Evolutionary conservation across 768 basidiomycete species (phyloP).

Genomic region (Lactarius sanguifluus): DNA sequence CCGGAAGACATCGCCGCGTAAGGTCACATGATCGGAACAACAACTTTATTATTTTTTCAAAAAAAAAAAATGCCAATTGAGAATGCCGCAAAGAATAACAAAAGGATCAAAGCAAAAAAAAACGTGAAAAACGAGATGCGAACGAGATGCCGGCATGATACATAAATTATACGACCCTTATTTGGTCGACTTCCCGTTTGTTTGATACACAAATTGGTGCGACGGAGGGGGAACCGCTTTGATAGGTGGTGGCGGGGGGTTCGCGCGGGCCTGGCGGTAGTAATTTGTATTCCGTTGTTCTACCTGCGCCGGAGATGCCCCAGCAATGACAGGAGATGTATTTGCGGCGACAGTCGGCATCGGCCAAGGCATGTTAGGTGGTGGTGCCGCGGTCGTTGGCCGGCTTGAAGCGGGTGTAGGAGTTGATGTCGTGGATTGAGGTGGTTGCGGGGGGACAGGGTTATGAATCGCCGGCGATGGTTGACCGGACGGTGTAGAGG

Average conservation of each 20-base stretch:
- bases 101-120: conserved; percentile 13
- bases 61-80: background rate
- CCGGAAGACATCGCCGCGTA: background rate
- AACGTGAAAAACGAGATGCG: conserved; percentile 12
- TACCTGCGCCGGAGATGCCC: conserved; percentile 11
- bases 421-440: conserved; percentile 24
- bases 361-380: conserved; percentile 28
- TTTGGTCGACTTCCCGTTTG: conserved; percentile 27
- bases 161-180: conserved; percentile 5
- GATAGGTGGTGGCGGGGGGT: conserved; percentile 15
- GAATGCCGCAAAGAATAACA: conserved; percentile 6
- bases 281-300: conserved; percentile 22
- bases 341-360: conserved; percentile 30
- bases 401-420: conserved; percentile 23
- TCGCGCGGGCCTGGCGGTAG: conserved; percentile 22
- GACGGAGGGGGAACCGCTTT: conserved; percentile 19
- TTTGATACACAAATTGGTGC: conserved; percentile 29
- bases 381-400: conserved; percentile 20
- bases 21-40: conserved; percentile 9
- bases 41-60: background rate
- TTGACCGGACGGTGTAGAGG: conserved; percentile 27
- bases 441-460: conserved; percentile 16
- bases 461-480: conserved; percentile 29
- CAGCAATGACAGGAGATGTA: conserved; percentile 28
- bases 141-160: conserved; percentile 1